These are phyloP conservation scores for Talaromyces borbonicus DNA, from an alignment of 495 filamentous ascomycete species.

Conservation along the genomic window DNA sequence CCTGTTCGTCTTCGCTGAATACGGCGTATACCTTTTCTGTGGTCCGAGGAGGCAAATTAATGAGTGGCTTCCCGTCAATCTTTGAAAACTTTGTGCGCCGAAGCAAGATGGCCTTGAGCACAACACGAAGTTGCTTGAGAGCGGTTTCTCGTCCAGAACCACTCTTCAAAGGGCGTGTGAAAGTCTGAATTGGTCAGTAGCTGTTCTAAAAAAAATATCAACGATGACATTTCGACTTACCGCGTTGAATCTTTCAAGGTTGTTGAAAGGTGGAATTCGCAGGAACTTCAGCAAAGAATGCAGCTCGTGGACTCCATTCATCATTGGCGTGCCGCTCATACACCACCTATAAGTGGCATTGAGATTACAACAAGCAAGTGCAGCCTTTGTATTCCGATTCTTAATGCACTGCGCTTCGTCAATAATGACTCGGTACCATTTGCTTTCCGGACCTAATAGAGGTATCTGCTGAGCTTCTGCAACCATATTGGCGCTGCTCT, in stretches of 20 bases:
- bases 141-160: conserved; percentile 29
- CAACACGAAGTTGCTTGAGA: conserved; percentile 64
- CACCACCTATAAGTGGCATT: conserved; percentile 64
- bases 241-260: conserved; percentile 48
- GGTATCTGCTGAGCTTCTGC: conserved; percentile 30
- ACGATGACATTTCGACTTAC: conserved; percentile 29
- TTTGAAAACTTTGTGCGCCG: conserved; percentile 75
- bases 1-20: conserved; percentile 65
- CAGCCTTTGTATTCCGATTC: conserved; percentile 61
- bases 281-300: conserved; percentile 77
- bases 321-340: conserved; percentile 91
- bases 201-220: not conserved
- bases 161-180: conserved; percentile 42
- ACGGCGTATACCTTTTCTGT: conserved; percentile 54
- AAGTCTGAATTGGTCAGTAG: conserved; percentile 29
- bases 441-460: conserved; percentile 52
- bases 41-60: conserved; percentile 61
- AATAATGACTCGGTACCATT: conserved; percentile 79
- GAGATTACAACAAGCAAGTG: conserved; percentile 52
- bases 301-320: conserved; percentile 79
- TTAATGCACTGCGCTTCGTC: conserved; percentile 96
- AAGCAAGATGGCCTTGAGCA: conserved; percentile 78
- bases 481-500: conserved; percentile 10
- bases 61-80: conserved; percentile 79
- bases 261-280: conserved; percentile 68